Conservation (phyloP, 1,139 yeast species). For the Petasospora rhodanensis region DNA sequence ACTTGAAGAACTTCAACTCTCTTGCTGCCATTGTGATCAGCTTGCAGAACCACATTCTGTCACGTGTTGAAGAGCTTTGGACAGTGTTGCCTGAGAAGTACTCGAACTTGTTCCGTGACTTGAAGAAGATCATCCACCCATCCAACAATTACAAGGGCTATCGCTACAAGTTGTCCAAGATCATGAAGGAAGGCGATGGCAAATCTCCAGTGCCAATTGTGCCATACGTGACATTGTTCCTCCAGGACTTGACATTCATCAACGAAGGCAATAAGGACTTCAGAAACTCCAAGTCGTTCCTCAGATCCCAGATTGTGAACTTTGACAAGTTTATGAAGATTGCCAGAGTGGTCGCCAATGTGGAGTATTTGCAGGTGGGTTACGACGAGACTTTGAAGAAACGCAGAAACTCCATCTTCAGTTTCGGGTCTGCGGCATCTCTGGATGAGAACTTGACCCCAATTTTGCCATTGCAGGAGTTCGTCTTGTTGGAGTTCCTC, state of each 20-base stretch:
- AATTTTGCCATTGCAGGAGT: constrained; percentile 43
- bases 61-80: constrained; percentile 69
- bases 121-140: constrained; percentile 74
- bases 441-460: constrained; percentile 21
- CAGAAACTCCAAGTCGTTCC: constrained; percentile 52
- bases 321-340: constrained; percentile 78
- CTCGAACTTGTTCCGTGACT: constrained; percentile 56
- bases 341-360: constrained; percentile 69
- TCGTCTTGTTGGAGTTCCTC: constrained; percentile 65
- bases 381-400: constrained; percentile 33
- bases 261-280: constrained; percentile 81
- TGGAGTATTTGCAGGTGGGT: constrained; percentile 72
- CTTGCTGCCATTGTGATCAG: constrained; percentile 86
- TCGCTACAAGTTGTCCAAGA: constrained; percentile 60
- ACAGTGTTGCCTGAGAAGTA: constrained; percentile 59
- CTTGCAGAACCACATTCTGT: constrained; percentile 74
- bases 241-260: constrained; percentile 84
- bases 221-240: constrained; percentile 79
- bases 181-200: constrained; percentile 41
- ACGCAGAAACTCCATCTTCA: constrained; percentile 30
- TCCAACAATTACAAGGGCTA: constrained; percentile 78
- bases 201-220: constrained; percentile 67
- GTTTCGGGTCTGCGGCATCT: constrained; percentile 22
- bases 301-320: constrained; percentile 46
- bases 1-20: constrained; percentile 78